Conservation (phyloP, 225 moss, liverwort and hornwort species). For the Takakia lepidozioides region DNA sequence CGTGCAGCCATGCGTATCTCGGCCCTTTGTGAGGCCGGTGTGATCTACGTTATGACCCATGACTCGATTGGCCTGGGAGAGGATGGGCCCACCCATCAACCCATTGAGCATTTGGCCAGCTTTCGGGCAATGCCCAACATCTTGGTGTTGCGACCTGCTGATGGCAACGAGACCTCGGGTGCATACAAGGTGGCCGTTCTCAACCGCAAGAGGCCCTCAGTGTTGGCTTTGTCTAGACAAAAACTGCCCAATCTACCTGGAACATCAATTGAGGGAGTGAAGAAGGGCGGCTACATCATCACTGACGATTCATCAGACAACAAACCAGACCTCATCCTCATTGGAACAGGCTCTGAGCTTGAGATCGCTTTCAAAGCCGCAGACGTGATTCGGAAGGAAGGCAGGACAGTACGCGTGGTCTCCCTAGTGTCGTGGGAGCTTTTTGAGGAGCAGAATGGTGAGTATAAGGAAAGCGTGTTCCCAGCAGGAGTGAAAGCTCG, state of each 20-base stretch:
- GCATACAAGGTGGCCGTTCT: conserved; percentile 42
- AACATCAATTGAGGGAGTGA: conserved; percentile 35
- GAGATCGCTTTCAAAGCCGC: conserved; percentile 56
- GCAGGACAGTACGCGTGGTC: conserved; percentile 42
- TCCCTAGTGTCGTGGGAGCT: conserved; percentile 50
- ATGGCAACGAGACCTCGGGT: conserved; percentile 54
- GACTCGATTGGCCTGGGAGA: conserved; percentile 56
- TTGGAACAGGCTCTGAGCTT: conserved; percentile 47
- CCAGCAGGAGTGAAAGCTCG: conserved; percentile 42
- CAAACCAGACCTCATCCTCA: conserved; percentile 41
- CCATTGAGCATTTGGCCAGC: conserved; percentile 55
- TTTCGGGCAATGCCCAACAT: conserved; percentile 59
- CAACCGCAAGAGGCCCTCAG: conserved; percentile 38
- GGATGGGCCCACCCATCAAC: conserved; percentile 65
- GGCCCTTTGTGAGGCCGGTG: conserved; percentile 43
- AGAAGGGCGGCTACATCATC: conserved; percentile 29
- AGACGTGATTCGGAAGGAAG: conserved; percentile 24
- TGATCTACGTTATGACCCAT: conserved; percentile 59
- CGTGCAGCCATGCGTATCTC: conserved; percentile 52
- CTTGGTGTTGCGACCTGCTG: conserved; percentile 48
- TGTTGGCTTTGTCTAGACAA: conserved; percentile 47
- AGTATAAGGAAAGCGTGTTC: conserved; percentile 48
- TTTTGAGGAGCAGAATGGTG: conserved; percentile 47
- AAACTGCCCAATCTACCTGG: conserved; percentile 38
- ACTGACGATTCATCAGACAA: conserved; percentile 27